phyloP scores from a whole-genome alignment of 1,284 basidiomycete genomes.

The Melanopsichium pennsylvanicum region DNA sequence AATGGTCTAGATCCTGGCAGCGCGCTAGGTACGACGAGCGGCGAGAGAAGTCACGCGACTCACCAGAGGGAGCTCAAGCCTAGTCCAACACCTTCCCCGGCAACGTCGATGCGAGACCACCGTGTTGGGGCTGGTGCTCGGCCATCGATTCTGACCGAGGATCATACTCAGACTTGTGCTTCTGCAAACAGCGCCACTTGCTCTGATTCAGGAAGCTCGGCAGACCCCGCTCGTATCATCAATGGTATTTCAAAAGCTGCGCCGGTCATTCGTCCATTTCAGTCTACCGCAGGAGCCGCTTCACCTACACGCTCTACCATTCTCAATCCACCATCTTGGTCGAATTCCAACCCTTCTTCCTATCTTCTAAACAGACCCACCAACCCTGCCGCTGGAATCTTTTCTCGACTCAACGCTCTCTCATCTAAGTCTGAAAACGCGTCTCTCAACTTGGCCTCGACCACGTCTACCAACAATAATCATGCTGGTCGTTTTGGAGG shows the following conservation, averaged over 20 bases:
- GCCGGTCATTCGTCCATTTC: conserved; percentile 18
- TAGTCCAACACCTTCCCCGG: conserved; percentile 22
- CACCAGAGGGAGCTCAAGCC: conserved; percentile 41
- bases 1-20: conserved; percentile 7
- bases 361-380: not conserved
- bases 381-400: conserved; percentile 50
- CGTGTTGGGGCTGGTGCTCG: not conserved
- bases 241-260: not conserved
- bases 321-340: not conserved
- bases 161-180: not conserved
- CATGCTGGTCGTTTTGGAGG: conserved; percentile 24
- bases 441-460: not conserved
- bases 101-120: conserved; percentile 10
- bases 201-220: no score
- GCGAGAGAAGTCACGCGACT: conserved; percentile 26
- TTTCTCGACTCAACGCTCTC: conserved; percentile 19
- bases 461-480: not conserved
- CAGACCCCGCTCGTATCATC: no score
- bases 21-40: not conserved
- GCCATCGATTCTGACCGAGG: not conserved
- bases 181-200: not conserved
- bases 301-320: conserved; percentile 43
- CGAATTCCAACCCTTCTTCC: not conserved
- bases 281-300: conserved; percentile 47
- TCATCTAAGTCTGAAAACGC: conserved; percentile 10